Conservation (phyloP, 1,284 basidiomycete genomes). For the Tausonia pullulans region DNA sequence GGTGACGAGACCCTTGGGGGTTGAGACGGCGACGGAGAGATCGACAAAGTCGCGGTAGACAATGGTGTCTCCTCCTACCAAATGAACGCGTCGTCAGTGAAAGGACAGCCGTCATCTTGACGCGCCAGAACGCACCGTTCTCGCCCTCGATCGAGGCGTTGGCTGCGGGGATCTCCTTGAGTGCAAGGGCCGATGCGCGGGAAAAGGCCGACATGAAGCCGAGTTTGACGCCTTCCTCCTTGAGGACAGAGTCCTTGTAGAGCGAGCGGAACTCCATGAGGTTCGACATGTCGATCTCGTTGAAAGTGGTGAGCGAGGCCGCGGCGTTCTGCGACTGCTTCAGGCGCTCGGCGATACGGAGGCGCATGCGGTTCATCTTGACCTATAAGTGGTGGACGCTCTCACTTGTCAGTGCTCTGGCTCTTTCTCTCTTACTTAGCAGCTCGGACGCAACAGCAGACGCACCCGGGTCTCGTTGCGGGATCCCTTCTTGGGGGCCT, state of each 20-base stretch:
- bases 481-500: conserved; percentile 28
- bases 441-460: conserved; percentile 10
- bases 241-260: conserved; percentile 89
- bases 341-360: conserved; percentile 90
- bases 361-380: conserved; percentile 96
- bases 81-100: conserved; percentile 19
- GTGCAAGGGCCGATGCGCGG: conserved; percentile 69
- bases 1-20: conserved; percentile 94
- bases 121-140: conserved; percentile 13
- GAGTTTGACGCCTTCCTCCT: conserved; percentile 90
- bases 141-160: conserved; percentile 81
- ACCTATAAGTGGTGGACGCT: conserved; percentile 41
- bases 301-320: conserved; percentile 95
- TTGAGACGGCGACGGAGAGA: conserved; percentile 88
- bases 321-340: conserved; percentile 98
- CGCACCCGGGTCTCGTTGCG: conserved; percentile 76
- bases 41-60: conserved; percentile 94
- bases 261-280: conserved; percentile 87
- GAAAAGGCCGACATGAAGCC: conserved; percentile 99
- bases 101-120: not conserved
- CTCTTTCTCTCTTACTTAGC: not conserved
- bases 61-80: conserved; percentile 54
- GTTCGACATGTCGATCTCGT: conserved; percentile 98
- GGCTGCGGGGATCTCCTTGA: conserved; percentile 86
- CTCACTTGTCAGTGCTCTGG: not conserved